Conservation (phyloP, 2,329 filamentous ascomycete genomes). For the Neodidymelliopsis sp. region DNA sequence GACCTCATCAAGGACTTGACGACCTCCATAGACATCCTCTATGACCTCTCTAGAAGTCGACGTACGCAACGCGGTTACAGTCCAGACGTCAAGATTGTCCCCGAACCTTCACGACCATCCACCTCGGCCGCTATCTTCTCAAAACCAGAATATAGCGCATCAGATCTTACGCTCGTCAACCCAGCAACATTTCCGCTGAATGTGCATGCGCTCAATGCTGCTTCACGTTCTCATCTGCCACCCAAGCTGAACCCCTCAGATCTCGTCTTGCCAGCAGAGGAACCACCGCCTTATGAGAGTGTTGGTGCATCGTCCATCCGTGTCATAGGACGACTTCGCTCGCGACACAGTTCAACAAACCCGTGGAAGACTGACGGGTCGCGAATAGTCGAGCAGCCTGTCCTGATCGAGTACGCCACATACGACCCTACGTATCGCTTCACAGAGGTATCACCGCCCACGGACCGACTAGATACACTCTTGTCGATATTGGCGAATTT, state of each 20-base stretch:
- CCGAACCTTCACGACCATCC: slow-evolving; percentile 26
- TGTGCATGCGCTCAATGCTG: slow-evolving; percentile 20
- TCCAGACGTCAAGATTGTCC: slow-evolving; percentile 28
- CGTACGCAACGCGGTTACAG: slow-evolving; percentile 48
- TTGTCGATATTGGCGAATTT: slow-evolving; percentile 42
- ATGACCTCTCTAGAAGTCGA: slow-evolving; percentile 75
- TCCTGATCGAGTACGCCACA: slow-evolving; percentile 74
- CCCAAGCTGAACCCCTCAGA: slow-evolving; percentile 54
- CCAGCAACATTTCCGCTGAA: slow-evolving; percentile 44
- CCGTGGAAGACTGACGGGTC: slow-evolving; percentile 50
- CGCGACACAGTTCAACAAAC: slow-evolving; percentile 45
- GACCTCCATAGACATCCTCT: slow-evolving; percentile 79
- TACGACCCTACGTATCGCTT: slow-evolving; percentile 57
- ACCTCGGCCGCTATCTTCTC: slow-evolving; percentile 36
- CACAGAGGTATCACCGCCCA: slow-evolving; percentile 56
- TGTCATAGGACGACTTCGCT: slow-evolving; percentile 54
- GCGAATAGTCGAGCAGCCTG: slow-evolving; percentile 54
- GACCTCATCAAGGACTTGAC: slow-evolving; percentile 78
- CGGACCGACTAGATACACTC: slow-evolving; percentile 54
- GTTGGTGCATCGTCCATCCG: slow-evolving; percentile 55
- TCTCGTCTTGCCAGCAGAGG: slow-evolving; percentile 55
- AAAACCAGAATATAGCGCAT: slow-evolving; percentile 49
- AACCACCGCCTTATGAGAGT: slow-evolving; percentile 58
- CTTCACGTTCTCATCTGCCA: slow-evolving; percentile 45
- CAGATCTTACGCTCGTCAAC: slow-evolving; percentile 55